Evolutionary conservation across 2,329 filamentous ascomycete genomes (phyloP), one percentile per base, ranked within the genome.

Genomic region (Penicillium glabrum): DNA sequence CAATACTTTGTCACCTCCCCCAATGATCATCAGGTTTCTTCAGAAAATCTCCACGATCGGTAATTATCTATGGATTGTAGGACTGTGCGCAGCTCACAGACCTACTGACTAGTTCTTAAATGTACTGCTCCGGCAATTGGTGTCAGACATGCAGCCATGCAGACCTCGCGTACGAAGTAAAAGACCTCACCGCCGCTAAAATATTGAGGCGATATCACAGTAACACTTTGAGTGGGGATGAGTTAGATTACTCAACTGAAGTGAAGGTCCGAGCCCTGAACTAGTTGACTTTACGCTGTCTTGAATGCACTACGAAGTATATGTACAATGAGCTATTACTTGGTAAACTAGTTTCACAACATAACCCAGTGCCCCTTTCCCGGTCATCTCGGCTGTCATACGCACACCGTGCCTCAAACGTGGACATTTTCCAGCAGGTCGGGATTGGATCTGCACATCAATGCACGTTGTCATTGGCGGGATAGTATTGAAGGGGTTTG

Each of bases 361-460:
- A 39, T n/a, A 41, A 16, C 24, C 13, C 5, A 24, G 14, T 23
- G 21, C 29, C 46, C 55, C 55, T 43, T 57, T 9, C 37, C 45
- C 24, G 16, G 44, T 41, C 29, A 48, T 48, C 13, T 33, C 48
- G 16, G 19, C 44, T 54, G 24, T n/a, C 50, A 50, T 50, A 49
- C n/a, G 19, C 10, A 45, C 27, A n/a, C 4, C 52, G 31, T 45
- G 46, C 37, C 39, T 47, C 49, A 51, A 57, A 57, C 55, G 55
- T 57, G 55, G 51, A 26, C 5, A 29, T 37, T 8, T 7, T 8
- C 43, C 43, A 29, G n/a, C 13, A 31, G 10, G 19, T 16, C 19
- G 45, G 26, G n/a, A 13, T 39, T n/a, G 10, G 27, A 46, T 39
- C 27, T 53, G 21, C 44, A 39, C 19, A 14, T 13, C 5, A 19